Evolutionary conservation across 805 yeast genomes (phyloP).

Genomic region (Candida koratica): DNA sequence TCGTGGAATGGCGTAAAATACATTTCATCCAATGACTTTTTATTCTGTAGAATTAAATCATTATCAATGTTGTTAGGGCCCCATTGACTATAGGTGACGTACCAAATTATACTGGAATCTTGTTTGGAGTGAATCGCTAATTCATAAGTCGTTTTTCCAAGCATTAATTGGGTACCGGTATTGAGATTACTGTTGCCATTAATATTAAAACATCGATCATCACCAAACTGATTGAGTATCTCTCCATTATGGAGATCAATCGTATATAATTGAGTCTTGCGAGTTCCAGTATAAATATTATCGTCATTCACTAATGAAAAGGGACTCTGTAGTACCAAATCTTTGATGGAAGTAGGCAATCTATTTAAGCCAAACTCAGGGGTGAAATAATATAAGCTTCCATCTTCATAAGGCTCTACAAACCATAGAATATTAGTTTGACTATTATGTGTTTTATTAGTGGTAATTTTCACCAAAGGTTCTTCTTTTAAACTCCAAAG

Average conservation of each 20-base stretch:
- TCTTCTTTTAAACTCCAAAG: conserved; percentile 71
- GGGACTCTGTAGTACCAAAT: conserved; percentile 79
- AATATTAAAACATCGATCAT: conserved; percentile 23
- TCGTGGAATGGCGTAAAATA: conserved; percentile 85
- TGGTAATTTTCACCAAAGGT: conserved; percentile 51
- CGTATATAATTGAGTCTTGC: conserved; percentile 71
- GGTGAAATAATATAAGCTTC: conserved; percentile 76
- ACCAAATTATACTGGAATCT: conserved; percentile 62
- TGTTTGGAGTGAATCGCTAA: conserved; percentile 71
- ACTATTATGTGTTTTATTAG: conserved; percentile 15
- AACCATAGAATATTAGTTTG: conserved; percentile 58
- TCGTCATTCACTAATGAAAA: conserved; percentile 72
- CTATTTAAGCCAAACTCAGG: conserved; percentile 71
- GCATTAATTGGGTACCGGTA: conserved; percentile 38
- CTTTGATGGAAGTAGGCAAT: conserved; percentile 75
- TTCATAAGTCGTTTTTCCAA: conserved; percentile 73
- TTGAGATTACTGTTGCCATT: conserved; percentile 21
- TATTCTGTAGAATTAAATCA: conserved; percentile 42
- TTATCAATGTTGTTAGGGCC: conserved; percentile 83
- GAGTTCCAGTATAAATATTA: conserved; percentile 81
- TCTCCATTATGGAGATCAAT: conserved; percentile 74
- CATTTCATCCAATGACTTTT: conserved; percentile 62
- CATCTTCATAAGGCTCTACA: conserved; percentile 87
- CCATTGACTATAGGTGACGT: conserved; percentile 84
- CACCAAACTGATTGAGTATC: conserved; percentile 65